phyloP scores from a whole-genome alignment of 75 land plant species.

The Larix kaempferi region DNA sequence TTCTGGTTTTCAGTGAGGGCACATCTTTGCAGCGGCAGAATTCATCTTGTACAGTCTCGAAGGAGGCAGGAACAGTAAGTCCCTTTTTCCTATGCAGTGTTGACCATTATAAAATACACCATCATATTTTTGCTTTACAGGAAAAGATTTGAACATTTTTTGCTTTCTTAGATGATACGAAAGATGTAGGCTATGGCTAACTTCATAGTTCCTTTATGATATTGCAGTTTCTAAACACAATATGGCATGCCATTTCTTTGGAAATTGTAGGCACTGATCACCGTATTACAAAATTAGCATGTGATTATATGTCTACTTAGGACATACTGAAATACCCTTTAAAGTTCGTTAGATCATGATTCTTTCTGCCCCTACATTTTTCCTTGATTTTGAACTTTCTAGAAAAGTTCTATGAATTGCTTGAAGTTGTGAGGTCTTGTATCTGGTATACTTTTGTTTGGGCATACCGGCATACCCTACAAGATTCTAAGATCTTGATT shows the following conservation, averaged over 20 bases:
- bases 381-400: neutral
- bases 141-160: neutral
- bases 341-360: constrained; percentile 1
- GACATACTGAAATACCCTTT: neutral
- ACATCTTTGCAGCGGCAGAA: constrained; percentile 28
- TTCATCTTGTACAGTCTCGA: constrained; percentile 19
- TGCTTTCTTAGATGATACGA: neutral
- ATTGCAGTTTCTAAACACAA: neutral
- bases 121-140: neutral
- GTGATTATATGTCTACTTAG: neutral
- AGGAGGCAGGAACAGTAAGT: constrained; percentile 22
- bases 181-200: neutral
- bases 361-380: neutral
- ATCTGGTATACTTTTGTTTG: neutral
- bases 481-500: too few species aligned
- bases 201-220: neutral
- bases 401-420: neutral
- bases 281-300: too few species aligned
- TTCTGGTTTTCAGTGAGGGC: constrained; percentile 18
- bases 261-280: neutral
- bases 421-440: neutral
- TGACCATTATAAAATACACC: neutral
- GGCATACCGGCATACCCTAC: neutral
- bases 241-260: neutral
- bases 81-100: neutral